Evolutionary conservation across 75 land plant genomes (phyloP).

Genomic region (Adiantum capillusveneris): DNA sequence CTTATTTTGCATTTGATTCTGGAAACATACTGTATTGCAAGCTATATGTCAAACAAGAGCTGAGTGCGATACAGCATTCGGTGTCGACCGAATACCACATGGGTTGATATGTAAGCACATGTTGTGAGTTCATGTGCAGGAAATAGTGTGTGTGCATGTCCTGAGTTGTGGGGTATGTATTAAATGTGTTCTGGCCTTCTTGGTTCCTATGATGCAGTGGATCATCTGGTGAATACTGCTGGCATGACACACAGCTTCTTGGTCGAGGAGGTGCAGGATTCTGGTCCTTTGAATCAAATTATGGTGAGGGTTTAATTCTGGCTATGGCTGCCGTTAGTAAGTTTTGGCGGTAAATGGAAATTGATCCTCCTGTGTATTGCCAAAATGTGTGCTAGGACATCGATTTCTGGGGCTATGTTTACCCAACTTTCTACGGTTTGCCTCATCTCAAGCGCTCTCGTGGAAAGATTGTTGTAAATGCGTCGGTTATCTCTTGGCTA

Average conservation of each 20-base stretch:
- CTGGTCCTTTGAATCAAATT: conserved; percentile 46
- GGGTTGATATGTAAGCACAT: no score
- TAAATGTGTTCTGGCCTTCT: no score
- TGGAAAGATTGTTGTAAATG: conserved; percentile 70
- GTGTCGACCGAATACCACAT: no score
- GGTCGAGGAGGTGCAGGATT: conserved; percentile 61
- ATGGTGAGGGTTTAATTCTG: conserved; percentile 45
- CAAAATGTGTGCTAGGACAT: conserved; percentile 41
- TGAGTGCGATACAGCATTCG: no score
- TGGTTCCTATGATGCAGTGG: no score
- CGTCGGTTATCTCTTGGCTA: conserved; percentile 69
- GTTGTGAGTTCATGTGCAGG: no score
- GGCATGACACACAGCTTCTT: conserved; percentile 60
- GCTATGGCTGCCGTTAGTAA: not conserved
- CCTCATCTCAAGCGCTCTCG: conserved; percentile 52
- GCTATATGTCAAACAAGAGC: no score
- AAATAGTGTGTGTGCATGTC: no score
- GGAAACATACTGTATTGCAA: no score
- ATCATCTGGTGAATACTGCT: conserved; percentile 84
- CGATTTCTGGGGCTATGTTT: conserved; percentile 87
- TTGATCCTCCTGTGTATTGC: not conserved
- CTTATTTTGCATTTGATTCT: no score
- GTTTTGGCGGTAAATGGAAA: not conserved
- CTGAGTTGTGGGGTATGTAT: no score
- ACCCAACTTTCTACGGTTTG: conserved; percentile 78